These are phyloP conservation scores for Sanghuangporus baumii DNA, from an alignment of 1,284 basidiomycete species.

Conservation along the genomic window DNA sequence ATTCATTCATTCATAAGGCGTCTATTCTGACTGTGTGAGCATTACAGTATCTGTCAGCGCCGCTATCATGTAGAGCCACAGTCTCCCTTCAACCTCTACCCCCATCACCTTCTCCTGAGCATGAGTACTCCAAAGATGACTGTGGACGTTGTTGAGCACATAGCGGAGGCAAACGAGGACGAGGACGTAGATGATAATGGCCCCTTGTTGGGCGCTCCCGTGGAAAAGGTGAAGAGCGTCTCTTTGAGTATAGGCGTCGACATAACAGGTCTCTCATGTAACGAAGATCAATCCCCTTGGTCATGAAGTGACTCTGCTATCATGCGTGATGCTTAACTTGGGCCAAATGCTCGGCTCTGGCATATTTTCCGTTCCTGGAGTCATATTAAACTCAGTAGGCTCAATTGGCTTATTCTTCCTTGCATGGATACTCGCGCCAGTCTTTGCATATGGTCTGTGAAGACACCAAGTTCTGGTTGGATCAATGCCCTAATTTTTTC, in stretches of 20 bases:
- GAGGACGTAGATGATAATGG: neutral
- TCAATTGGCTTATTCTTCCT: slow-evolving; percentile 37
- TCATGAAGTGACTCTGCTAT: slow-evolving; percentile 35
- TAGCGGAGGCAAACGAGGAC: neutral
- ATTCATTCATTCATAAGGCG: no score
- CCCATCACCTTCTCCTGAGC: neutral
- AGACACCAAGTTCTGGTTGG: neutral
- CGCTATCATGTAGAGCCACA: neutral
- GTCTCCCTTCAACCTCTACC: neutral
- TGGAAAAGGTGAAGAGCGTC: slow-evolving; percentile 1
- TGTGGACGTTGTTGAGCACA: neutral
- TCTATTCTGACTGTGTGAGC: neutral
- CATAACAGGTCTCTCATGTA: neutral
- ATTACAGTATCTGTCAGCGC: neutral
- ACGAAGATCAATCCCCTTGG: slow-evolving; percentile 35
- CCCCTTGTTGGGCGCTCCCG: slow-evolving; percentile 7
- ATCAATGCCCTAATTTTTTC: neutral
- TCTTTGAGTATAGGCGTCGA: neutral
- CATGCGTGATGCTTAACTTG: slow-evolving; percentile 32
- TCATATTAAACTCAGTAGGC: slow-evolving; percentile 36
- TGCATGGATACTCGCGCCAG: slow-evolving; percentile 38
- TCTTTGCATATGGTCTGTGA: slow-evolving; percentile 31
- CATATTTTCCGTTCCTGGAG: slow-evolving; percentile 36
- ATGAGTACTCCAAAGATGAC: neutral
- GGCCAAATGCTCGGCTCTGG: slow-evolving; percentile 40